Conservation (phyloP, 2,329 filamentous ascomycete species). For the Huntiella moniliformis region DNA sequence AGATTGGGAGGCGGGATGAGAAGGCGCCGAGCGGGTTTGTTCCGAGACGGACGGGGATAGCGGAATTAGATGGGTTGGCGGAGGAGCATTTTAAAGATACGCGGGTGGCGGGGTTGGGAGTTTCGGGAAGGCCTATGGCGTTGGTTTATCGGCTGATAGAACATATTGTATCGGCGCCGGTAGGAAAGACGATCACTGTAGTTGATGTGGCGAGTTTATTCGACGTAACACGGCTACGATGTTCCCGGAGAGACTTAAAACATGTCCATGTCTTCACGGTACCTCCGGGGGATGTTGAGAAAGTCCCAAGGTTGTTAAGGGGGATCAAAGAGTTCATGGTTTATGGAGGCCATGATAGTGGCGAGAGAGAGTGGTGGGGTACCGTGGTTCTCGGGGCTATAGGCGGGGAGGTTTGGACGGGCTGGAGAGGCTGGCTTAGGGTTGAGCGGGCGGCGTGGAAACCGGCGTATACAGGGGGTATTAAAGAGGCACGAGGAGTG, state of each 20-base stretch:
- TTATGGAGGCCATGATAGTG: slow-evolving; percentile 27
- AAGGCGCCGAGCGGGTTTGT: slow-evolving; percentile 8
- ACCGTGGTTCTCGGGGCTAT: slow-evolving; percentile 32
- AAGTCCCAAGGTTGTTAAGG: background rate
- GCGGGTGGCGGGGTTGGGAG: slow-evolving; percentile 26
- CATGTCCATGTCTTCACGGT: slow-evolving; percentile 34
- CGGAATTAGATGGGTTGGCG: slow-evolving; percentile 28
- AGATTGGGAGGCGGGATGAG: background rate
- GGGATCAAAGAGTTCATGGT: slow-evolving; percentile 29
- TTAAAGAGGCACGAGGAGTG: slow-evolving; percentile 26
- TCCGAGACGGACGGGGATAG: slow-evolving; percentile 22
- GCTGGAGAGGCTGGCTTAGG: slow-evolving; percentile 29
- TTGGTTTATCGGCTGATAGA: slow-evolving; percentile 38
- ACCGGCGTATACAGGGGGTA: slow-evolving; percentile 15
- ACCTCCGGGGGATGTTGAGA: slow-evolving; percentile 14
- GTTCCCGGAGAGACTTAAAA: slow-evolving; percentile 21
- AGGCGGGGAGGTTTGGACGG: slow-evolving; percentile 17
- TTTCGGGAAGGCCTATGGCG: slow-evolving; percentile 34
- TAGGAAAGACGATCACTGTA: slow-evolving; percentile 30
- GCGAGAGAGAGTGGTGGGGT: slow-evolving; percentile 36
- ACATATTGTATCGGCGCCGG: slow-evolving; percentile 28
- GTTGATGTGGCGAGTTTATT: slow-evolving; percentile 38
- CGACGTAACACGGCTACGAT: slow-evolving; percentile 29
- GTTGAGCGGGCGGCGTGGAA: slow-evolving; percentile 19
- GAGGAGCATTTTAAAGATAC: slow-evolving; percentile 29